phyloP scores from a whole-genome alignment of 2,329 filamentous ascomycete species.

The Orbilia blumenaviensis region DNA sequence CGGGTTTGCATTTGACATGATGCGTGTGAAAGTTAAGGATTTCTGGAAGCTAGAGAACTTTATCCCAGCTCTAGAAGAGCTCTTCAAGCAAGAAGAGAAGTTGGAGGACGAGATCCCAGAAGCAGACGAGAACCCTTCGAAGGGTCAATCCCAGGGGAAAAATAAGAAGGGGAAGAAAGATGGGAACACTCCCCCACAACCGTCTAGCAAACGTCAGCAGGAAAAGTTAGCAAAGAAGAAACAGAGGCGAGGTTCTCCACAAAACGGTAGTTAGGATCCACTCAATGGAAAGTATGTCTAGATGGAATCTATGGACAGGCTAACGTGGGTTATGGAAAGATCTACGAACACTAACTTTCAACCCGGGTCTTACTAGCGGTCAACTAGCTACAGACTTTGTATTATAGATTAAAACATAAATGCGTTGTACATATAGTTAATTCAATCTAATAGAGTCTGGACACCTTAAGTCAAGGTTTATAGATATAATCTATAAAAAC shows the following conservation, averaged over 20 bases:
- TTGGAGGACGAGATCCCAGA: constrained; percentile 53
- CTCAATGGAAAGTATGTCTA: constrained; percentile 55
- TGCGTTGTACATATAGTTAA: not conserved
- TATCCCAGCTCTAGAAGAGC: constrained; percentile 68
- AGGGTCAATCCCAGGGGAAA: constrained; percentile 53
- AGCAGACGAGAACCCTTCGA: constrained; percentile 38
- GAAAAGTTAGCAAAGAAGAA: constrained; percentile 1
- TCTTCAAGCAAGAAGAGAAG: constrained; percentile 65
- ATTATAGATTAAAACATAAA: not conserved
- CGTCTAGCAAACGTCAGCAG: constrained; percentile 5
- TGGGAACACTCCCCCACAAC: constrained; percentile 12
- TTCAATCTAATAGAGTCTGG: not conserved
- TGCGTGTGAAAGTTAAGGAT: constrained; percentile 76
- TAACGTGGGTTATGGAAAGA: not conserved
- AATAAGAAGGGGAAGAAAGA: constrained; percentile 27
- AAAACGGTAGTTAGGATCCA: constrained; percentile 16
- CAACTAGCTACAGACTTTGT: not conserved
- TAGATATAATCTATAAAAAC: too few species aligned
- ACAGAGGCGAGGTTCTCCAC: not conserved
- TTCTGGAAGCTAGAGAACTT: constrained; percentile 73
- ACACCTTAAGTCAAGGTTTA: not conserved
- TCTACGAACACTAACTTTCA: not conserved
- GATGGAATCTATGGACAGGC: constrained; percentile 55
- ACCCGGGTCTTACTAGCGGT: too few species aligned
- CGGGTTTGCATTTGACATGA: constrained; percentile 80